phyloP scores from a whole-genome alignment of 31 red algal species.

The Odonthalia washingtoniensis region DNA sequence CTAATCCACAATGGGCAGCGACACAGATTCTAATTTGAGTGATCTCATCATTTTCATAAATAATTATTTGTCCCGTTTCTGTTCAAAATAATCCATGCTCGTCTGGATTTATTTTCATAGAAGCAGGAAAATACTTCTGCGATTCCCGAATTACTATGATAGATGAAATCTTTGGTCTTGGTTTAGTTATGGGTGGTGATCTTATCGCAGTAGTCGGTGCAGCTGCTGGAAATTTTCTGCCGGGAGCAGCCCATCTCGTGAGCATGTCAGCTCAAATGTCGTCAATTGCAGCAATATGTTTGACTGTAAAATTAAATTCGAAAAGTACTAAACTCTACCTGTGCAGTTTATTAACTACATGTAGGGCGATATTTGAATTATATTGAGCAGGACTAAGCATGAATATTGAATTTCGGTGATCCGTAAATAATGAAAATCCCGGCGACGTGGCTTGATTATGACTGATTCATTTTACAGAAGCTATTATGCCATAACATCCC shows the following conservation, averaged over 20 bases:
- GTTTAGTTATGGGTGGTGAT: conserved; percentile 10
- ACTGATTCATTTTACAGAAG: conserved; percentile 18
- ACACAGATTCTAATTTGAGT: no score
- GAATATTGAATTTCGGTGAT: conserved; percentile 44
- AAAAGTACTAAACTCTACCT: conserved; percentile 24
- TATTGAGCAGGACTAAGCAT: conserved; percentile 35
- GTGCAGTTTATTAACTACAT: conserved; percentile 38
- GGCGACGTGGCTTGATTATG: conserved; percentile 25
- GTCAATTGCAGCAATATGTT: conserved; percentile 21
- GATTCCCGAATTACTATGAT: conserved; percentile 19
- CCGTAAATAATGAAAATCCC: conserved; percentile 55
- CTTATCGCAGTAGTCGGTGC: conserved; percentile 4
- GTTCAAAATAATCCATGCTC: no score
- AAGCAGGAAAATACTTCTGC: no score
- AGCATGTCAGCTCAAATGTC: conserved; percentile 52
- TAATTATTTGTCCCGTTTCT: no score
- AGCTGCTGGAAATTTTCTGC: not conserved
- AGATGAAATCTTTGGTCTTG: conserved; percentile 47
- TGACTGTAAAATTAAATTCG: conserved; percentile 43
- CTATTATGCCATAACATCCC: conserved; percentile 33
- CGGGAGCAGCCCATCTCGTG: conserved; percentile 18
- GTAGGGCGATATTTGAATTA: conserved; percentile 23
- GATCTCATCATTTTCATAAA: no score
- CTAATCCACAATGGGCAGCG: no score
- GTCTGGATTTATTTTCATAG: no score